Base-by-base conservation (phyloP, 495 filamentous ascomycete species). In the Talaromyces adpressus region DNA sequence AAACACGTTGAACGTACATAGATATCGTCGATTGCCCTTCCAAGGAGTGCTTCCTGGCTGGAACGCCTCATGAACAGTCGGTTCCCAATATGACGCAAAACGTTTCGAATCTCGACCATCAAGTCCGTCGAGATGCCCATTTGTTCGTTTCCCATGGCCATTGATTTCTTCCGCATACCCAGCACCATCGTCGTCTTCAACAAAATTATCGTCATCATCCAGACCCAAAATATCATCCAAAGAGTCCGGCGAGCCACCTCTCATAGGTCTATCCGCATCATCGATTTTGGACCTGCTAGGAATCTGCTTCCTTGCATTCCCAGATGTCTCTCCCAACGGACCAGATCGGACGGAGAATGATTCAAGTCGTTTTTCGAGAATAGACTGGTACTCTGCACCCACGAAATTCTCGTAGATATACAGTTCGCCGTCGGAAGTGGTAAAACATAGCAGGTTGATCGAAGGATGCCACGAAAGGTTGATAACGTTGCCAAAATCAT, bases 41-140 rank as follows among this genome's bases (percentile, higher is more conserved):
- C 95, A 98, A 1, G 93, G 92, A 0, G 94, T 98, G 63, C 91
- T 92, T 4, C 93, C 93, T 1, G 93, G 90, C 72, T 98, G 94
- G 69, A 98, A 94, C 25, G 92, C 75, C 34, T 86, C 84, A 66
- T 98, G 94, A 12, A 87, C 81, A 67, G 87, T 81, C 0, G 92
- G 91, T 62, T 85, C 77, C 73, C 87, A 85, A 54, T 72, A 66
- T 6, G 72, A 72, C 1, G 78, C 83, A 3, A 80, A 47, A 27
- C 93, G 87, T 68, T 97, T 97, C 30, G 80, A 77, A 49, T 70
- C 67, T 30, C 74, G 73, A 16, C 73, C 77, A 54, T 77, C 75
- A 11, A 81, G 67, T 4, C 71, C 74, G 60, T 81, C 81, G 7
- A 86, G 68, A 71, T 85, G 79, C 8, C 69, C 78, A 66, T 82